A percentile compares a stretch with the other conserved stretches of the same genome.
Conservation (phyloP, 2,329 filamentous ascomycete species). For the Hortaea werneckii region DNA sequence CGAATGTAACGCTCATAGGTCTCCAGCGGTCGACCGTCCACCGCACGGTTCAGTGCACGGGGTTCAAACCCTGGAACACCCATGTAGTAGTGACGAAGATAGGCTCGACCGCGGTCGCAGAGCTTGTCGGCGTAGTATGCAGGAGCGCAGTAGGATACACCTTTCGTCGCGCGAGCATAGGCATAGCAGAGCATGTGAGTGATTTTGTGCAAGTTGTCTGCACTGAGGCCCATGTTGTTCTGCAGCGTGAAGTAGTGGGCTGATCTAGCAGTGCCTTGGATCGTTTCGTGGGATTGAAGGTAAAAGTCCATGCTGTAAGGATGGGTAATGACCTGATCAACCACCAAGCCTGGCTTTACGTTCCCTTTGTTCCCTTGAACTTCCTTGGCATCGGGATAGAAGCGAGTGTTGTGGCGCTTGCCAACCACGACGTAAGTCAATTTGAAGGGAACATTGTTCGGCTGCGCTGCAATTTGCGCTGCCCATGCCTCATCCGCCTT, state of each 20-base stretch:
- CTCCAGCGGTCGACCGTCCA: too few relatives aligned
- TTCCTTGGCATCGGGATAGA: background rate
- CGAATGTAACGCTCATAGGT: too few relatives aligned
- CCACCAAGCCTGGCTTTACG: conserved; percentile 7
- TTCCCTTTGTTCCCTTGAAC: too few relatives aligned
- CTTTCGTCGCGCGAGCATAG: conserved; percentile 21
- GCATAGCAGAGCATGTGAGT: conserved; percentile 21
- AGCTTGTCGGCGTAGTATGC: conserved; percentile 30
- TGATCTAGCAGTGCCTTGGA: conserved; percentile 6
- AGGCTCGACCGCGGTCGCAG: conserved; percentile 25
- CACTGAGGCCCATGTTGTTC: background rate
- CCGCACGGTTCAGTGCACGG: too few relatives aligned
- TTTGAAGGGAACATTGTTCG: background rate
- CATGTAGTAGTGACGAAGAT: conserved; percentile 4
- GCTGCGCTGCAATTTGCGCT: background rate
- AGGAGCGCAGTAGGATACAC: conserved; percentile 25
- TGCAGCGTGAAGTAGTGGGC: conserved; percentile 10
- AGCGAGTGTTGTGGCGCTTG: background rate
- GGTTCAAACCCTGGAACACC: too few relatives aligned
- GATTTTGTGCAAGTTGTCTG: conserved; percentile 1
- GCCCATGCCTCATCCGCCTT: background rate
- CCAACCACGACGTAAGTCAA: background rate
- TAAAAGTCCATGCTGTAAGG: conserved; percentile 11
- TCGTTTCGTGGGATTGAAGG: conserved; percentile 12
- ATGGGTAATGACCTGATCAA: conserved; percentile 8